Conservation (phyloP, 331 rosid species). For the Acacia pycnantha region DNA sequence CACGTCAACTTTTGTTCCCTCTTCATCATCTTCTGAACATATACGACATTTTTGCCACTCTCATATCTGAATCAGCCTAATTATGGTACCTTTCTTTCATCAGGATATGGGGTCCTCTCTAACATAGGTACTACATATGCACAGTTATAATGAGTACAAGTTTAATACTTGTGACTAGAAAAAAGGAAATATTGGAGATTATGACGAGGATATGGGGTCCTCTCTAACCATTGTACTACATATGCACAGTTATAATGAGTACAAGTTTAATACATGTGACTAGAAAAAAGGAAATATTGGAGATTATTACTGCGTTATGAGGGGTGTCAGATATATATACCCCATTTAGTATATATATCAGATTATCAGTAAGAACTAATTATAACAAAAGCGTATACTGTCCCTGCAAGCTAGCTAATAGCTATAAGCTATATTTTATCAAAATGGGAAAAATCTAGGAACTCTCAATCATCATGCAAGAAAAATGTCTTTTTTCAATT, state of each 20-base stretch:
- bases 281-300: background rate
- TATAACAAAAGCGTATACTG: background rate
- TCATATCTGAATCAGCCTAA: background rate
- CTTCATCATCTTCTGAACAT: background rate
- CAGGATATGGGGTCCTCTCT: background rate
- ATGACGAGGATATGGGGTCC: background rate
- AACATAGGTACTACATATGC: background rate
- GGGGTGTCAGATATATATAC: background rate
- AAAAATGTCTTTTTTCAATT: background rate
- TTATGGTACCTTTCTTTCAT: background rate
- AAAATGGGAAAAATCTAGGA: conserved; percentile 2
- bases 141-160: background rate
- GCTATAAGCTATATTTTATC: background rate
- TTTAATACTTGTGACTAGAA: background rate
- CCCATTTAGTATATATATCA: background rate
- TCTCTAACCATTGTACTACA: too few species aligned
- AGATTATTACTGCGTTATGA: background rate
- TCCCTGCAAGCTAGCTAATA: background rate
- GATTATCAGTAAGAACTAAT: background rate
- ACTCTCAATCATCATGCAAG: background rate
- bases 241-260: background rate
- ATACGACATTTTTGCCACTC: background rate
- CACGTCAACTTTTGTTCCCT: background rate
- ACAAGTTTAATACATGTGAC: background rate
- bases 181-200: background rate